Evolutionary conservation across 2,329 filamentous ascomycete species (phyloP).

Genomic region (Colletotrichum trifolii): DNA sequence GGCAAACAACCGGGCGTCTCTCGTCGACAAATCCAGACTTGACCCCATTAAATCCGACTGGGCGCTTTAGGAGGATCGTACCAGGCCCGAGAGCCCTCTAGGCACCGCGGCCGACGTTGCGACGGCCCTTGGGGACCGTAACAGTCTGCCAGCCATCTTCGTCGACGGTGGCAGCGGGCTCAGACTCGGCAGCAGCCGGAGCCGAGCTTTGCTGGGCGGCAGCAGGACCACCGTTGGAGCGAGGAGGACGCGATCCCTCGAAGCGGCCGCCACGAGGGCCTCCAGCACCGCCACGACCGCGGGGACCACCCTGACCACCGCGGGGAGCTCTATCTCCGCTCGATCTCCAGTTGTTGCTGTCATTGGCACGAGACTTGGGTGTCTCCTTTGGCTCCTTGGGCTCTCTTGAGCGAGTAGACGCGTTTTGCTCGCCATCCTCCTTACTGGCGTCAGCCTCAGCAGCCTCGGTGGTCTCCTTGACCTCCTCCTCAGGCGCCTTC

Average conservation of each 20-base stretch:
- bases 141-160: slow-evolving; percentile 70
- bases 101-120: slow-evolving; percentile 36
- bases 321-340: slow-evolving; percentile 61
- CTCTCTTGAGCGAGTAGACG: slow-evolving; percentile 52
- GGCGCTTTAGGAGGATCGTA: slow-evolving; percentile 31
- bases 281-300: slow-evolving; percentile 53
- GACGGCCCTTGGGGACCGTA: slow-evolving; percentile 56
- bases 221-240: slow-evolving; percentile 59
- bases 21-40: slow-evolving; percentile 27
- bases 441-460: slow-evolving; percentile 46
- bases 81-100: slow-evolving; percentile 29
- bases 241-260: slow-evolving; percentile 58
- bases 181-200: slow-evolving; percentile 45
- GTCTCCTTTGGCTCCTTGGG: slow-evolving; percentile 56
- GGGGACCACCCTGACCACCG: slow-evolving; percentile 55
- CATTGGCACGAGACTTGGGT: slow-evolving; percentile 65
- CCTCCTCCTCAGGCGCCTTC: slow-evolving; percentile 42
- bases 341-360: slow-evolving; percentile 71
- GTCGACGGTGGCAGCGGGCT: slow-evolving; percentile 51
- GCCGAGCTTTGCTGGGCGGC: slow-evolving; percentile 50
- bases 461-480: slow-evolving; percentile 36
- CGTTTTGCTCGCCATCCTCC: slow-evolving; percentile 59
- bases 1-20: slow-evolving; percentile 29
- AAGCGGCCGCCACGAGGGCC: slow-evolving; percentile 57
- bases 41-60: slow-evolving; percentile 24